Base-by-base conservation (phyloP, 805 yeast genomes). In the Nakazawaea wyomingensis region DNA sequence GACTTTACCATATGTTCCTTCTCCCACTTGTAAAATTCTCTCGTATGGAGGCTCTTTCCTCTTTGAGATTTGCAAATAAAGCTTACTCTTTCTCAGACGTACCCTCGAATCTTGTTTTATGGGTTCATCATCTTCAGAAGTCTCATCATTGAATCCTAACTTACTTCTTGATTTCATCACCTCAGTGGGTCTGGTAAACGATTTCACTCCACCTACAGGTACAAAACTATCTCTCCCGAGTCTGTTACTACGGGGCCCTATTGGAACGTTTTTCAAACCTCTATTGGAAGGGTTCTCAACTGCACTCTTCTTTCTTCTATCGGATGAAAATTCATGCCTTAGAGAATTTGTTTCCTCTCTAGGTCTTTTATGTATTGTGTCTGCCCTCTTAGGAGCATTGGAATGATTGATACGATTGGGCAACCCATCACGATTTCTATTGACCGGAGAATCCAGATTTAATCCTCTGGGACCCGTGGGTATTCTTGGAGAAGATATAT, bases 1-100 rank as follows among this genome's bases (percentile, higher is more conserved):
- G 17, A 93, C 99, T 59, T 87, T 89, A 16, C 99, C 99, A 60
- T 93, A 93, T 0, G 98, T 93, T 8, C 99, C 99, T 63, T 93
- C 98, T n/a, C 99, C 99, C 4, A 93, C 98, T 57, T 93, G 98
- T 32, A 77, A 72, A 1, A 86, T 77, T 43, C 90, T 69, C 50
- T 82, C 82, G 59, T 84, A 88, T 2, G 75, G 57, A 10, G 71
- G 71, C 1, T 60, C 52, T 5, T 59, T 46, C 24, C 64, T 54
- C 2, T 41, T 28, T 4, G 35, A 10, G 13, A 39, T 24, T 28
- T 38, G 37, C 19, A 44, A 20, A 20, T 37, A 44, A 17, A 44
- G 34, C 24, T 44, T 44, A 10, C 35, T 33, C 26, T 13, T 29
- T 28, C 18, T 34, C 6, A 5, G 4, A 16, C 28, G 33, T 6